A percentile compares a stretch with the other conserved stretches of the same genome.
phyloP scores from a whole-genome alignment of 306 rosid species.

The Trifolium repens region DNA sequence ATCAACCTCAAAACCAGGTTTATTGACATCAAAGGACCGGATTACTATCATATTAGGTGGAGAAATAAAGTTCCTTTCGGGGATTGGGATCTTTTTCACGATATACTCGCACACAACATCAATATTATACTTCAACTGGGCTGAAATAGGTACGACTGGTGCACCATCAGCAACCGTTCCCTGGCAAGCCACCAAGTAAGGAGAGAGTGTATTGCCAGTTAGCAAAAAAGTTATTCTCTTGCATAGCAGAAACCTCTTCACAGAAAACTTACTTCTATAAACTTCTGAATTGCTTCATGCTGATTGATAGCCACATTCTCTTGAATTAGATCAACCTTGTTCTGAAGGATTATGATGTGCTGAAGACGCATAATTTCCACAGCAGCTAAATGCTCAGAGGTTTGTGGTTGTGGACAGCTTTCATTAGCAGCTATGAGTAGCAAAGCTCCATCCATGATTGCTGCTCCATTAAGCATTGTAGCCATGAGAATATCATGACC shows the following conservation, averaged over 20 bases:
- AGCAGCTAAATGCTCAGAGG: conserved; percentile 97
- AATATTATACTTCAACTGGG: conserved; percentile 92
- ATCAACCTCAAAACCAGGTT: conserved; percentile 97
- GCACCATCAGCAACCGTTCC: conserved; percentile 97
- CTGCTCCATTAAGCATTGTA: conserved; percentile 99
- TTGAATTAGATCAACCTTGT: conserved; percentile 95
- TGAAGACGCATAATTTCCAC: conserved; percentile 98
- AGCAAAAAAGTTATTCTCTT: conserved; percentile 25
- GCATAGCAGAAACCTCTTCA: conserved; percentile 12
- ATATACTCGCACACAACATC: conserved; percentile 95
- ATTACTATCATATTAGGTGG: conserved; percentile 98
- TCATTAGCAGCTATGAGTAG: conserved; percentile 97
- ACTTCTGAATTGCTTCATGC: conserved; percentile 86
- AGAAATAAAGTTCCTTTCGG: conserved; percentile 86
- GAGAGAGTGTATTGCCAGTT: conserved; percentile 2
- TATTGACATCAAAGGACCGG: conserved; percentile 94
- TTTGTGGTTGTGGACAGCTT: conserved; percentile 98
- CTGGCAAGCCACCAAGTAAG: conserved; percentile 49
- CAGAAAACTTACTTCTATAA: conserved; percentile 69
- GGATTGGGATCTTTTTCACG: conserved; percentile 93
- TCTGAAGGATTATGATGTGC: conserved; percentile 94
- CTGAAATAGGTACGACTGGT: conserved; percentile 95
- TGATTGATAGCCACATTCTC: conserved; percentile 97
- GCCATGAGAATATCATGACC: conserved; percentile 99
- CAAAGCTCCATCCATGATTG: conserved; percentile 97